Conservation (phyloP, 257 asterid species). For the Solanum phureja region DNA sequence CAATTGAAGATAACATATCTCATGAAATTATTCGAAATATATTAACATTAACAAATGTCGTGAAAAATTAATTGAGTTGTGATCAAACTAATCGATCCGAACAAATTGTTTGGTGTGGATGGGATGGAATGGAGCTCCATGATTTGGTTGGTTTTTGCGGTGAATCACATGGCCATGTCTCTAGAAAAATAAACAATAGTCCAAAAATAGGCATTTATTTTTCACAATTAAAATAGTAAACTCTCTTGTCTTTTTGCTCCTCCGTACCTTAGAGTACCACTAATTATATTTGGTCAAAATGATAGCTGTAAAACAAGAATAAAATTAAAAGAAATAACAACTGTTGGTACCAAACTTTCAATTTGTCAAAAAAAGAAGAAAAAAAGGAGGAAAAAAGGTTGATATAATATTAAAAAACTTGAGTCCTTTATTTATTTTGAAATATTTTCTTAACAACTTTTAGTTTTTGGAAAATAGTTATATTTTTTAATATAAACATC, state of each 20-base stretch:
- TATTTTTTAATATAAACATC: no score
- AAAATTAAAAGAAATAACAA: neutral
- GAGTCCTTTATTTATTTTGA: neutral
- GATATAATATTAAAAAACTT: neutral
- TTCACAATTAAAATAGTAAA: neutral
- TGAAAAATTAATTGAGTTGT: accelerated
- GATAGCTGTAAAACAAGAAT: neutral
- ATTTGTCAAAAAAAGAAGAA: neutral
- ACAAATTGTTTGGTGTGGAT: neutral
- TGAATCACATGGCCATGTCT: constrained; percentile 46
- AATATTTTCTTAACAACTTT: neutral
- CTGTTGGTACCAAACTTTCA: neutral
- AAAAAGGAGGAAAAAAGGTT: no score
- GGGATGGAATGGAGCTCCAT: constrained; percentile 19
- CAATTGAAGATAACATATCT: neutral
- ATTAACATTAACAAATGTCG: neutral
- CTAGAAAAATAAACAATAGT: constrained; percentile 16
- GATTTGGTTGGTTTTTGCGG: constrained; percentile 7
- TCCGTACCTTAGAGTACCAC: neutral
- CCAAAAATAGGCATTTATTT: neutral
- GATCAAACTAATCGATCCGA: accelerated
- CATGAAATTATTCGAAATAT: neutral
- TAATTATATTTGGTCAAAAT: neutral
- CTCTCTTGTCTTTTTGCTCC: neutral
- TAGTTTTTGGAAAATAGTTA: no score